A percentile compares a stretch with the other conserved stretches of the same genome.
These are phyloP conservation scores for Colletotrichum sp. DNA, from an alignment of 2,329 filamentous ascomycete species.

Conservation along the genomic window DNA sequence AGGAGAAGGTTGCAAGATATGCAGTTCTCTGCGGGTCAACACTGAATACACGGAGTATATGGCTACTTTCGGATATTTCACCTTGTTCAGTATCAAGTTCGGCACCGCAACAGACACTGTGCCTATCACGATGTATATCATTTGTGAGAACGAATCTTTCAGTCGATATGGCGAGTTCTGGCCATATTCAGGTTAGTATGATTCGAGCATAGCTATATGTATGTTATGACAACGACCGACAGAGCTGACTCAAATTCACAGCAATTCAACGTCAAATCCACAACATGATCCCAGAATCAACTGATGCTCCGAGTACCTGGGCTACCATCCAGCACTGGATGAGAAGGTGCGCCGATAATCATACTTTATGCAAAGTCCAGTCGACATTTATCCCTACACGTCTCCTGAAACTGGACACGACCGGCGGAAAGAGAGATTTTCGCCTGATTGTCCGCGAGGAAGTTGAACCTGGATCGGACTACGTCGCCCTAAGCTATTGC, in stretches of 20 bases:
- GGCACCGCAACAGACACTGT: too few species aligned
- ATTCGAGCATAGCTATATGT: too few species aligned
- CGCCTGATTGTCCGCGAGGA: background rate
- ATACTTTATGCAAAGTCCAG: background rate
- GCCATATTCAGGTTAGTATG: background rate
- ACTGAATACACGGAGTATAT: background rate
- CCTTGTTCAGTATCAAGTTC: too few species aligned
- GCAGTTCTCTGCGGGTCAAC: rapidly evolving
- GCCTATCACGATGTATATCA: background rate
- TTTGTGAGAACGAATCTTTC: background rate
- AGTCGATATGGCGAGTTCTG: background rate
- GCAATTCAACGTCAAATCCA: background rate
- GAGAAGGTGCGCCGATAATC: rapidly evolving
- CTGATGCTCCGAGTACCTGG: background rate
- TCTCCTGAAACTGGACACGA: background rate
- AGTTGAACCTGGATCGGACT: rapidly evolving
- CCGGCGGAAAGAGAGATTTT: too few species aligned
- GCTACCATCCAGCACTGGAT: background rate
- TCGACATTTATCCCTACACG: background rate
- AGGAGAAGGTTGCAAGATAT: background rate
- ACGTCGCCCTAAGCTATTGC: background rate
- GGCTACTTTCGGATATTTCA: background rate
- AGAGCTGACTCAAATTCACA: background rate
- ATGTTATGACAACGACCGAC: too few species aligned
- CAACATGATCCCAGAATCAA: rapidly evolving